Evolutionary conservation across 169 alveolate genomes (phyloP).

Genomic region (Eimeria acervulina): DNA sequence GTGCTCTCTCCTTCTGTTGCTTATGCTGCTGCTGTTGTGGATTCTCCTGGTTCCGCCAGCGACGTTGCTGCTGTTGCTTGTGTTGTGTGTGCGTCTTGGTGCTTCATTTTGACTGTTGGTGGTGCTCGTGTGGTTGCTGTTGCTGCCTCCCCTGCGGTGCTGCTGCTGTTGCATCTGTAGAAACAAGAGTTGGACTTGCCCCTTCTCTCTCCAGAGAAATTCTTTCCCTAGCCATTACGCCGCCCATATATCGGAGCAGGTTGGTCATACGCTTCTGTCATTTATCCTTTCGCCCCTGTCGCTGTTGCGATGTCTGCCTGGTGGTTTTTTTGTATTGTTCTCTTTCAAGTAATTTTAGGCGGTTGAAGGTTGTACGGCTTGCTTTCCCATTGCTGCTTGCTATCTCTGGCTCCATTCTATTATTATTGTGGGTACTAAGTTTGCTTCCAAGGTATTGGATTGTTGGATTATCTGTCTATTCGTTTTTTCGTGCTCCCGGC

Average conservation of each 20-base stretch:
- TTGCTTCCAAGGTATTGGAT: too few species aligned
- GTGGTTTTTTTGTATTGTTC: background rate
- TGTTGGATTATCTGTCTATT: background rate
- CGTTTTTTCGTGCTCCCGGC: background rate
- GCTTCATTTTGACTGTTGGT: background rate
- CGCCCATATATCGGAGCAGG: slow-evolving; percentile 96
- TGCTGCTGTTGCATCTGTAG: slow-evolving; percentile 74
- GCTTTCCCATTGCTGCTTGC: background rate
- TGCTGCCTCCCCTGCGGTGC: background rate
- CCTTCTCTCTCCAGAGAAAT: slow-evolving; percentile 96
- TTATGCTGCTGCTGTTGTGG: background rate
- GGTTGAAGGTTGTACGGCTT: background rate
- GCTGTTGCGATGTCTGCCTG: background rate
- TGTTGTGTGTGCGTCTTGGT: background rate
- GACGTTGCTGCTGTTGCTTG: background rate
- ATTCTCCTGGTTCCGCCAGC: background rate
- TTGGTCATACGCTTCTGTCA: background rate
- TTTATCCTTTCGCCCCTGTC: too few species aligned
- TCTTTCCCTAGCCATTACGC: slow-evolving; percentile 98
- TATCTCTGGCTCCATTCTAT: background rate
- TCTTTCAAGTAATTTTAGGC: background rate
- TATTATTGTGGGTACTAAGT: background rate
- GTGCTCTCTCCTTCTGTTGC: background rate
- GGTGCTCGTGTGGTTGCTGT: background rate
- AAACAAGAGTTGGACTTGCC: slow-evolving; percentile 98